Evolutionary conservation across 305 asterid species (phyloP).

Genomic region (Fraxinus xanthoxyloides): DNA sequence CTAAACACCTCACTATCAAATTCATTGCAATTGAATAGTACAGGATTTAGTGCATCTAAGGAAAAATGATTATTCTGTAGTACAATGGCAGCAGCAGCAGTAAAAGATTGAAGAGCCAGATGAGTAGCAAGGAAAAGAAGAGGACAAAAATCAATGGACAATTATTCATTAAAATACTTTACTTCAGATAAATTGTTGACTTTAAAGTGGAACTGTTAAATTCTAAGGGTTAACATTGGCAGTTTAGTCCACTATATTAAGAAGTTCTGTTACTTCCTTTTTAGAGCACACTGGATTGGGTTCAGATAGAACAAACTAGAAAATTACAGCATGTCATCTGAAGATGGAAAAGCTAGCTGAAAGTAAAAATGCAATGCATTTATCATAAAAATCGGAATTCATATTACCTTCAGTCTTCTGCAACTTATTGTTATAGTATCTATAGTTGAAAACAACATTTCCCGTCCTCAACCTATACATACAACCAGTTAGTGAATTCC

Average conservation of each 20-base stretch:
- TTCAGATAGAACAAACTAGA: slow-evolving; percentile 20
- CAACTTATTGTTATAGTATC: slow-evolving; percentile 81
- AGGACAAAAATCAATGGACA: neutral
- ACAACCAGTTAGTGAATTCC: slow-evolving; percentile 26
- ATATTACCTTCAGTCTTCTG: slow-evolving; percentile 94
- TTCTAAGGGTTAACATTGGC: neutral
- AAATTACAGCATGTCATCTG: slow-evolving; percentile 13
- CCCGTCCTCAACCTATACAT: slow-evolving; percentile 89
- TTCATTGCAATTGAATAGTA: neutral
- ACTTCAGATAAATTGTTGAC: neutral
- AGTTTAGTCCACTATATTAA: neutral
- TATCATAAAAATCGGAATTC: neutral
- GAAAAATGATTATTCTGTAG: neutral
- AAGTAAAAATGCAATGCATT: neutral
- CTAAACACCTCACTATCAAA: neutral
- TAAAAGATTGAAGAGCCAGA: neutral
- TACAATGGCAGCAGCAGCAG: neutral
- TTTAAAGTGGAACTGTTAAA: neutral
- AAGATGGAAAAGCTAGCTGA: slow-evolving; percentile 12
- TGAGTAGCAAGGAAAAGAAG: neutral
- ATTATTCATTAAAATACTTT: neutral
- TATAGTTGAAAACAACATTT: slow-evolving; percentile 94
- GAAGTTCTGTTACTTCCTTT: slow-evolving; percentile 4
- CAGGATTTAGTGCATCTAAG: neutral
- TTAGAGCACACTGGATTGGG: neutral